A percentile compares a stretch with the other conserved stretches of the same genome.
Evolutionary conservation across 2,329 filamentous ascomycete species (phyloP).

Genomic region (Phaeoacremonium minimum): DNA sequence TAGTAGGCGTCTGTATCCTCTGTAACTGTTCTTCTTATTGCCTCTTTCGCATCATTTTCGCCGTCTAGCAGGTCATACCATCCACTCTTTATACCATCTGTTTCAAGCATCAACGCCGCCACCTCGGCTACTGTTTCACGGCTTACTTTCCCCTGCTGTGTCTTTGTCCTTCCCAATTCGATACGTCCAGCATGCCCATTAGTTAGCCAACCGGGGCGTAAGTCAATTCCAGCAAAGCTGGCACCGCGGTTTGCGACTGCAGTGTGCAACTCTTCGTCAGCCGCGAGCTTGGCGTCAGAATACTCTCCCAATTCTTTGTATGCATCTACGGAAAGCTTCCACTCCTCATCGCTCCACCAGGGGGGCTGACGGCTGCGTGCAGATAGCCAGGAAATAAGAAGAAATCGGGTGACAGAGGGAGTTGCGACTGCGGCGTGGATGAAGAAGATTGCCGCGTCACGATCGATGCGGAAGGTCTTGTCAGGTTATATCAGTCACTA

Average conservation of each 20-base stretch:
- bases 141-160: conserved; percentile 35
- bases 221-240: conserved; percentile 43
- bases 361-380: conserved; percentile 45
- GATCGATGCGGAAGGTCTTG: conserved; percentile 54
- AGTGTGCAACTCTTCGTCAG: conserved; percentile 52
- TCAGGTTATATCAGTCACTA: not conserved
- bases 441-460: conserved; percentile 59
- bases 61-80: conserved; percentile 56
- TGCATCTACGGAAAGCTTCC: conserved; percentile 37
- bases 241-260: conserved; percentile 31
- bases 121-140: conserved; percentile 58
- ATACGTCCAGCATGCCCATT: conserved; percentile 42
- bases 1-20: conserved; percentile 48
- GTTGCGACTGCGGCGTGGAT: conserved; percentile 54
- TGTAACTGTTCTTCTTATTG: conserved; percentile 42
- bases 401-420: conserved; percentile 54
- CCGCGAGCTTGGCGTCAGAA: conserved; percentile 56
- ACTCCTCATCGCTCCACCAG: conserved; percentile 52
- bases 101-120: conserved; percentile 50
- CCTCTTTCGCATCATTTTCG: conserved; percentile 39
- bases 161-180: conserved; percentile 38
- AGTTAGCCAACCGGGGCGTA: conserved; percentile 48
- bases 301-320: conserved; percentile 43
- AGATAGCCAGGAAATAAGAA: conserved; percentile 59
- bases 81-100: conserved; percentile 36